phyloP scores from a whole-genome alignment of 2,329 filamentous ascomycete species.

The Scorias spongiosa region DNA sequence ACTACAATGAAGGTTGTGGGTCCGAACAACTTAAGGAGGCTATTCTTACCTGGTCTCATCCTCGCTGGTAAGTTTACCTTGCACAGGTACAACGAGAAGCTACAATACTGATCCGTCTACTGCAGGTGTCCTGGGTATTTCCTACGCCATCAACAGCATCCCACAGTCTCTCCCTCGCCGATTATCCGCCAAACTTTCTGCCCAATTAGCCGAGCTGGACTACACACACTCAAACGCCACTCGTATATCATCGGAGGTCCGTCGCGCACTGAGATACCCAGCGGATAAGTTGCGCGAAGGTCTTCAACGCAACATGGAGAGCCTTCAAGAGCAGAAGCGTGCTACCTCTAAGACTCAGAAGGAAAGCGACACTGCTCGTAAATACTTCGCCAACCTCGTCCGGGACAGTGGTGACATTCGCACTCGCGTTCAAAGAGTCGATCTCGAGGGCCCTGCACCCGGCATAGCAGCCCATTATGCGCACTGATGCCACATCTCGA shows the following conservation, averaged over 20 bases:
- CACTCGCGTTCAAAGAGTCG: slow-evolving; percentile 34
- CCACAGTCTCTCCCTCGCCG: slow-evolving; percentile 77
- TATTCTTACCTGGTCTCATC: slow-evolving; percentile 68
- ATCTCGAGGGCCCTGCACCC: slow-evolving; percentile 36
- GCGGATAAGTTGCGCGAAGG: slow-evolving; percentile 73
- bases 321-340: slow-evolving; percentile 61
- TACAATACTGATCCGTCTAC: slow-evolving; percentile 19
- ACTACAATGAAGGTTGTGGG: slow-evolving; percentile 69
- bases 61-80: slow-evolving; percentile 50
- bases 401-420: slow-evolving; percentile 40
- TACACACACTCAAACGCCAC: slow-evolving; percentile 81
- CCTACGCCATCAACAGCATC: slow-evolving; percentile 74
- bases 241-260: slow-evolving; percentile 72
- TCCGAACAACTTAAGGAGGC: slow-evolving; percentile 61
- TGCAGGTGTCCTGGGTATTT: slow-evolving; percentile 55
- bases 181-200: slow-evolving; percentile 68
- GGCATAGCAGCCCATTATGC: slow-evolving; percentile 23
- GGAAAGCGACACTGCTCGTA: slow-evolving; percentile 74
- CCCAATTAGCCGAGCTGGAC: slow-evolving; percentile 67
- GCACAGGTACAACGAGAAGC: slow-evolving; percentile 3
- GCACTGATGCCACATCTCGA: too few species aligned
- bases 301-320: slow-evolving; percentile 72
- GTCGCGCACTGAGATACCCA: slow-evolving; percentile 75
- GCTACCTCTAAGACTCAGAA: slow-evolving; percentile 67
- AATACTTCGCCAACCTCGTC: slow-evolving; percentile 81